Evolutionary conservation across 2,329 filamentous ascomycete genomes (phyloP), one percentile per base, ranked within the genome.

Genomic region (Neopestalotiopsis rosae): DNA sequence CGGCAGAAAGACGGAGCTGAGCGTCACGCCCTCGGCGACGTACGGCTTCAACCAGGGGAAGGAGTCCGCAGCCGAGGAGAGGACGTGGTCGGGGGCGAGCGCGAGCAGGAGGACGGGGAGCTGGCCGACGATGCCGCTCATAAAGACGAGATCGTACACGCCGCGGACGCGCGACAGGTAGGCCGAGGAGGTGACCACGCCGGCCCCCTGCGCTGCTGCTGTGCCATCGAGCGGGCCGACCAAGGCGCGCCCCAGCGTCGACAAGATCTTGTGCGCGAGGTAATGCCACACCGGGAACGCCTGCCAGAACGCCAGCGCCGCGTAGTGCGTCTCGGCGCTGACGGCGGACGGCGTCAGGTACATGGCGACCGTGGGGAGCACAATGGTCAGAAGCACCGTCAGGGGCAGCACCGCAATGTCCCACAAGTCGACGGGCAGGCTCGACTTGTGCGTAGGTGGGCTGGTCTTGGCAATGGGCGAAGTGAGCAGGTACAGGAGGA

Each of bases 291-390:
- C 17, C 5, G 67, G 52, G 56, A 68, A 69, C n/a, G 49, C 45
- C 69, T 78, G 76, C 77, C 76, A 78, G 49, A 74, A 34, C 13
- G 77, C 76, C 62, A 77, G 70, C 72, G 71, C 74, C 45, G 66
- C 72, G 67, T 78, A 79, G 68, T 79, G 77, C 13, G 71, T 72
- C 40, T 69, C 70, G 52, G 77, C 74, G 12, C 28, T 63, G 10
- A 76, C 66, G 34, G 61, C 65, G 13, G 64, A 38, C 30, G 28
- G 20, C 9, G 76, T 76, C 66, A 76, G 65, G 67, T 72, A 72
- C 76, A 78, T 78, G 68, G 76, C 68, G 24, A 78, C 67, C 52
- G 70, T 71, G 32, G 76, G 76, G 1, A 74, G 71, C 63, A 76
- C 68, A 66, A 75, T 74, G 5, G 72, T 66, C 13, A 78, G 61